These are phyloP conservation scores for Aurantiochytrium sp. DNA, from an alignment of 108 stramenopile genomes.

Conservation along the genomic window DNA sequence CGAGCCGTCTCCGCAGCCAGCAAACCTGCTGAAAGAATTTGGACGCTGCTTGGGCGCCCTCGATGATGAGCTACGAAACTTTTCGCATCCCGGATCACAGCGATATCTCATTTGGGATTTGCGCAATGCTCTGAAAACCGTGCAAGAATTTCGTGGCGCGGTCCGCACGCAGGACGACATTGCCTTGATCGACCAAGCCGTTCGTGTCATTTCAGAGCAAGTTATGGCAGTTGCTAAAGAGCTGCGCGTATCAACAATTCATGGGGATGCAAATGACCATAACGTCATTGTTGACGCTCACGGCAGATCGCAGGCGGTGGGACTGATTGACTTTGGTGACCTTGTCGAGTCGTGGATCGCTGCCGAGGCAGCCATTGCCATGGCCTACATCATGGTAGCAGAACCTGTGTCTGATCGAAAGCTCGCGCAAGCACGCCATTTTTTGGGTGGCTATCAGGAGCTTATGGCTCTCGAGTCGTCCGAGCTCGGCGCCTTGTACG, in stretches of 20 bases:
- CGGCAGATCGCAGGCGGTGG: background rate
- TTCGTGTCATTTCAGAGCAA: background rate
- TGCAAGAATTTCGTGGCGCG: background rate
- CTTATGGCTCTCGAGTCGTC: background rate
- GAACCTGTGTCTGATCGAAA: background rate
- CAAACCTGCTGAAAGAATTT: background rate
- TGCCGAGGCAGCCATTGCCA: background rate
- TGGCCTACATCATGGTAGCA: constrained; percentile 6
- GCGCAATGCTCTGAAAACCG: background rate
- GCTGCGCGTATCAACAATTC: background rate
- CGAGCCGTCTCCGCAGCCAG: background rate
- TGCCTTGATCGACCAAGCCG: background rate
- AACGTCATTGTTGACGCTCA: background rate
- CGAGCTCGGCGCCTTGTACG: background rate
- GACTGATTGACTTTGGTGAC: constrained; percentile 14
- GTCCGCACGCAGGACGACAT: background rate
- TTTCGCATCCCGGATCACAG: background rate
- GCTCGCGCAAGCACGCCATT: background rate
- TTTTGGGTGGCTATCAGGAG: background rate
- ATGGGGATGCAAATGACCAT: background rate
- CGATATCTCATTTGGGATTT: background rate
- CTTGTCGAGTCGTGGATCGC: background rate
- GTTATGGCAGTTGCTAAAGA: background rate
- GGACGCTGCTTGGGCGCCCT: background rate
- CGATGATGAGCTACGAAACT: background rate